These are phyloP conservation scores for Chlorella sp. DNA, from an alignment of 139 green algal species.

Conservation along the genomic window DNA sequence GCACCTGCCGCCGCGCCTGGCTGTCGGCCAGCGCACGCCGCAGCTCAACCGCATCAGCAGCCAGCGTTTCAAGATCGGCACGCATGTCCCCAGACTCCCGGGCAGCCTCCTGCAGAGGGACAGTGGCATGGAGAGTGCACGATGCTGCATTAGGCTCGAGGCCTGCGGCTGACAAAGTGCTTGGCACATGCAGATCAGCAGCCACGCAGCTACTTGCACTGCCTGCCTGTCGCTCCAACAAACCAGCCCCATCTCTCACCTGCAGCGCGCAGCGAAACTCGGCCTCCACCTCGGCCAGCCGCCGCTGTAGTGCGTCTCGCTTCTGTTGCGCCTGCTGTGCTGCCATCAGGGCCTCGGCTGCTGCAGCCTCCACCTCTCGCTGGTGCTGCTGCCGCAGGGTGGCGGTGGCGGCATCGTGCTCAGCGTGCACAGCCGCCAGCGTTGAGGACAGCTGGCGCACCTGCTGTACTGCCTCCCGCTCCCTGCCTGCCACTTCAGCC, in stretches of 20 bases:
- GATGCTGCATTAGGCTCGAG: no score
- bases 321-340: background rate
- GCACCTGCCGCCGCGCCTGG: conserved; percentile 8
- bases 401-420: conserved; percentile 36
- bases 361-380: conserved; percentile 7
- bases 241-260: no score
- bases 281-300: conserved; percentile 40
- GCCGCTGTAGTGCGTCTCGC: conserved; percentile 33
- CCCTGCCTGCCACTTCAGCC: background rate
- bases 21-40: conserved; percentile 17
- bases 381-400: conserved; percentile 47
- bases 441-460: conserved; percentile 27
- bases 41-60: conserved; percentile 27
- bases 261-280: conserved; percentile 48
- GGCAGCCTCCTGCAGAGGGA: conserved; percentile 30
- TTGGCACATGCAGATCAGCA: no score
- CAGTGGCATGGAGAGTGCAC: no score
- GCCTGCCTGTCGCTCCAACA: no score
- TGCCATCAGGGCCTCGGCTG: background rate
- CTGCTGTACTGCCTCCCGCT: conserved; percentile 25
- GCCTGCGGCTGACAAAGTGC: no score
- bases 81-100: conserved; percentile 16
- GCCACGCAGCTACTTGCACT: no score
- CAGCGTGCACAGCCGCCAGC: conserved; percentile 35
- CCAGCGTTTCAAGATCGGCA: conserved; percentile 29